These are phyloP conservation scores for Mucor ambiguus DNA, from an alignment of 371 early-diverging fungal genomes.

Conservation along the genomic window DNA sequence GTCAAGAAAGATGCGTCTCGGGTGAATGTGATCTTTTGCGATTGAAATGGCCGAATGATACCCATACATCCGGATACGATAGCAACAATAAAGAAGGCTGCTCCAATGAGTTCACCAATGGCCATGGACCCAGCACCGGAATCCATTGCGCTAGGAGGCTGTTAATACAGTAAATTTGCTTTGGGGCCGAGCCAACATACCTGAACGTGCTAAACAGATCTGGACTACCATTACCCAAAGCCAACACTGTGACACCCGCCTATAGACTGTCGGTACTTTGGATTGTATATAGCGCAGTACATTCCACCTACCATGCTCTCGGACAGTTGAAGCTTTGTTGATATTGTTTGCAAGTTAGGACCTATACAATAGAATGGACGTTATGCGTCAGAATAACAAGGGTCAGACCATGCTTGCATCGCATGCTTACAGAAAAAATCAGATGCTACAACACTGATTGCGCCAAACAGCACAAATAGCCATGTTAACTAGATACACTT, in stretches of 20 bases:
- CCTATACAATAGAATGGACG: conserved; percentile 29
- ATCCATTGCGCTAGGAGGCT: conserved; percentile 60
- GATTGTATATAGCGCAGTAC: neutral
- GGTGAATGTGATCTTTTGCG: conserved; percentile 64
- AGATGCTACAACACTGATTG: conserved; percentile 68
- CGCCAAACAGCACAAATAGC: conserved; percentile 58
- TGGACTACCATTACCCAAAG: conserved; percentile 86
- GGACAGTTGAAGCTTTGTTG: conserved; percentile 61
- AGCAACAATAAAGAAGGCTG: conserved; percentile 75
- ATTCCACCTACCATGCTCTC: conserved; percentile 61
- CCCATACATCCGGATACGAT: conserved; percentile 79
- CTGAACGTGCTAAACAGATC: conserved; percentile 80
- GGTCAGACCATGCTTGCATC: neutral
- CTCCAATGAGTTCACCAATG: conserved; percentile 82
- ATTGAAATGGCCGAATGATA: conserved; percentile 66
- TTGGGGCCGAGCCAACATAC: conserved; percentile 18
- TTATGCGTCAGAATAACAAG: neutral
- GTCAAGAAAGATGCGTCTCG: conserved; percentile 75
- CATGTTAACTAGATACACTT: conserved; percentile 24
- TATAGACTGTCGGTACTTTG: conserved; percentile 12
- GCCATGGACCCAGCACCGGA: conserved; percentile 77
- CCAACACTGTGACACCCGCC: conserved; percentile 87
- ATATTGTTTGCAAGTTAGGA: conserved; percentile 68
- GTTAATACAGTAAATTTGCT: neutral
- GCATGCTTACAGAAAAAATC: conserved; percentile 67